Evolutionary conservation across 2,329 filamentous ascomycete species (phyloP).

Genomic region (Trichocomaceae sp.): DNA sequence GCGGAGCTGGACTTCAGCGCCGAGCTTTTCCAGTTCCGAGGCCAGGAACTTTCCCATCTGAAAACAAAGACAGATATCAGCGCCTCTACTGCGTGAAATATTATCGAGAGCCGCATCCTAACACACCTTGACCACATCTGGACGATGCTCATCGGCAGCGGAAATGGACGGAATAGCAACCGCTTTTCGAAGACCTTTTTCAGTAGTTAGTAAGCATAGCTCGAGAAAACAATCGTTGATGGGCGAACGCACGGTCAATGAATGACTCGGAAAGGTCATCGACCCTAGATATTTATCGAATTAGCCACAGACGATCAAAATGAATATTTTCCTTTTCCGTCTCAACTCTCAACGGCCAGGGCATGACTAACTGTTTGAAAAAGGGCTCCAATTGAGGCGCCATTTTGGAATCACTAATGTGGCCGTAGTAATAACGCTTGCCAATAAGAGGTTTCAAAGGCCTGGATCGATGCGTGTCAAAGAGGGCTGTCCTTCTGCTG

Average conservation of each 20-base stretch:
- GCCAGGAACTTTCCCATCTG: constrained; percentile 89
- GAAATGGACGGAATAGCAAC: constrained; percentile 96
- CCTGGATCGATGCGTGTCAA: background rate
- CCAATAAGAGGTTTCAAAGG: constrained; percentile 1
- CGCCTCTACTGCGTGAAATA: background rate
- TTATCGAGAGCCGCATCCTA: background rate
- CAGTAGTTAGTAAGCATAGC: constrained; percentile 11
- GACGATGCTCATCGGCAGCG: constrained; percentile 77
- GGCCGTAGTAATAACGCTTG: constrained; percentile 38
- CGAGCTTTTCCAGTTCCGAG: constrained; percentile 71
- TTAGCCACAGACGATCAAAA: constrained; percentile 7
- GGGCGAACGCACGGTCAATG: constrained; percentile 60
- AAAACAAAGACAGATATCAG: background rate
- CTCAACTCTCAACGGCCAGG: background rate
- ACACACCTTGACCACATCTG: constrained; percentile 74
- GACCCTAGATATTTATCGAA: constrained; percentile 43
- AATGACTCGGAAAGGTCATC: constrained; percentile 72
- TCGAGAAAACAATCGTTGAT: background rate
- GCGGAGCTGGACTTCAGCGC: constrained; percentile 80
- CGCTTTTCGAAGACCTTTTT: constrained; percentile 64
- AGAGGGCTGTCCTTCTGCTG: background rate
- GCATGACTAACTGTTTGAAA: constrained; percentile 63
- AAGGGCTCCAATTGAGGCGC: constrained; percentile 83
- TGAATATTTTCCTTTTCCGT: background rate
- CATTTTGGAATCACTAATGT: constrained; percentile 58